These are phyloP conservation scores for Cotoneaster glaucophyllus DNA, from an alignment of 306 rosid species.

Conservation along the genomic window DNA sequence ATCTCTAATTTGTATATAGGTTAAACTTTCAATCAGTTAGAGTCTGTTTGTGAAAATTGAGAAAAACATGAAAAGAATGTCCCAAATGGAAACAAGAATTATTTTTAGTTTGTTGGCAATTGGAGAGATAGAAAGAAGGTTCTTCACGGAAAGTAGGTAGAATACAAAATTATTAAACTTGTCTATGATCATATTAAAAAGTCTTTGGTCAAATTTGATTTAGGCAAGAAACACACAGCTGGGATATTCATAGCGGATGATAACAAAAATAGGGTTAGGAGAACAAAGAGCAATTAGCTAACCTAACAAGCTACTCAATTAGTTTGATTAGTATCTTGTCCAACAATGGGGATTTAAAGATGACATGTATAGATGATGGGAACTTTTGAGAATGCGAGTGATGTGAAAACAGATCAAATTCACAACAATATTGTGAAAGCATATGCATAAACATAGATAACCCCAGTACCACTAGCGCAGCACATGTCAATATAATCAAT, in stretches of 20 bases:
- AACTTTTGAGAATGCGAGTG: neutral
- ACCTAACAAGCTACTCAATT: neutral
- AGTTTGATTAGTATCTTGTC: neutral
- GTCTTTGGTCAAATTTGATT: neutral
- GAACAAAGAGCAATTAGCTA: neutral
- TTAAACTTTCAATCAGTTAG: neutral
- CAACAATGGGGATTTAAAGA: neutral
- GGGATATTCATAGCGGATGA: neutral
- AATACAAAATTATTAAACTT: neutral
- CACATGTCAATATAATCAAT: conserved; percentile 2
- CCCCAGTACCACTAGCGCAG: neutral
- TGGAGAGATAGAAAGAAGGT: conserved; percentile 1
- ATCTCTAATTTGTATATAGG: neutral
- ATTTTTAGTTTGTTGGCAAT: neutral
- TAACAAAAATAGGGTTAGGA: neutral
- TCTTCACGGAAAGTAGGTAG: conserved; percentile 13
- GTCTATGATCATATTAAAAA: neutral
- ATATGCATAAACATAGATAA: neutral
- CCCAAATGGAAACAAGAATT: neutral
- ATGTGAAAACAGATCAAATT: neutral
- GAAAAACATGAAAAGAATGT: conserved; percentile 3
- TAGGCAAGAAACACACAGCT: neutral
- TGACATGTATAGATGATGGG: neutral
- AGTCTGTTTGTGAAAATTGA: neutral
- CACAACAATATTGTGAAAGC: neutral